Conservation (phyloP, 495 filamentous ascomycete species). For the Neurospora sp. region DNA sequence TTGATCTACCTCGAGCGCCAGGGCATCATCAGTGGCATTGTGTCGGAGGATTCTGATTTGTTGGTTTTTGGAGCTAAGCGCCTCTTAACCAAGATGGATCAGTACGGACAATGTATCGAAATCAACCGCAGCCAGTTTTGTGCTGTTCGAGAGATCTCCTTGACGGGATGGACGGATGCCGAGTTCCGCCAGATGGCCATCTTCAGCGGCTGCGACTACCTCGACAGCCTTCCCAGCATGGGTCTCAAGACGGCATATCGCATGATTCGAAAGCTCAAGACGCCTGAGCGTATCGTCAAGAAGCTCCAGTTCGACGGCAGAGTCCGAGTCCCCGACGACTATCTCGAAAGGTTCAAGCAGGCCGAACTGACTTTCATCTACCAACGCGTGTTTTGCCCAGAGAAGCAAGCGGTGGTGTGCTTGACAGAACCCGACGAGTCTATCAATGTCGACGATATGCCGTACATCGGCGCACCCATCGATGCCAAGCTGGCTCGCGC, state of each 20-base stretch:
- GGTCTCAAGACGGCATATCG: slow-evolving; percentile 90
- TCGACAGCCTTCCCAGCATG: slow-evolving; percentile 70
- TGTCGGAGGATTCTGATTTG: slow-evolving; percentile 95
- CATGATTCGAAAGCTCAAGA: slow-evolving; percentile 80
- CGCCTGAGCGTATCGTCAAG: slow-evolving; percentile 67
- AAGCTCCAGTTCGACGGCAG: slow-evolving; percentile 82
- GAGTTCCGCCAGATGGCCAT: slow-evolving; percentile 96
- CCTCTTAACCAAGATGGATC: slow-evolving; percentile 86
- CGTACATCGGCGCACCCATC: slow-evolving; percentile 68
- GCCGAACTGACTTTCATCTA: slow-evolving; percentile 90
- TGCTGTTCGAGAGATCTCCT: slow-evolving; percentile 73
- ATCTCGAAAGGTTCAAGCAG: slow-evolving; percentile 65
- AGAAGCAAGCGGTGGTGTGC: slow-evolving; percentile 56
- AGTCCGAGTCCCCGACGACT: slow-evolving; percentile 65
- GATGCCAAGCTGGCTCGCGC: slow-evolving; percentile 58
- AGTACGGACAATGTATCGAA: slow-evolving; percentile 86
- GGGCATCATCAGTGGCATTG: slow-evolving; percentile 72
- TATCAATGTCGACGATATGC: slow-evolving; percentile 53
- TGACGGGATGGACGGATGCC: slow-evolving; percentile 83
- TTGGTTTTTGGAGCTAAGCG: slow-evolving; percentile 89
- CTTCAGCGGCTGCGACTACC: slow-evolving; percentile 95
- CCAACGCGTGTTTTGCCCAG: slow-evolving; percentile 86
- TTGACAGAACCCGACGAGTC: slow-evolving; percentile 52
- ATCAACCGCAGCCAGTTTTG: slow-evolving; percentile 82
- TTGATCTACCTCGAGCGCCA: slow-evolving; percentile 84